Evolutionary conservation across 2,329 filamentous ascomycete species (phyloP), one percentile per base, ranked within the genome.

Genomic region (Penicillium frequentans): DNA sequence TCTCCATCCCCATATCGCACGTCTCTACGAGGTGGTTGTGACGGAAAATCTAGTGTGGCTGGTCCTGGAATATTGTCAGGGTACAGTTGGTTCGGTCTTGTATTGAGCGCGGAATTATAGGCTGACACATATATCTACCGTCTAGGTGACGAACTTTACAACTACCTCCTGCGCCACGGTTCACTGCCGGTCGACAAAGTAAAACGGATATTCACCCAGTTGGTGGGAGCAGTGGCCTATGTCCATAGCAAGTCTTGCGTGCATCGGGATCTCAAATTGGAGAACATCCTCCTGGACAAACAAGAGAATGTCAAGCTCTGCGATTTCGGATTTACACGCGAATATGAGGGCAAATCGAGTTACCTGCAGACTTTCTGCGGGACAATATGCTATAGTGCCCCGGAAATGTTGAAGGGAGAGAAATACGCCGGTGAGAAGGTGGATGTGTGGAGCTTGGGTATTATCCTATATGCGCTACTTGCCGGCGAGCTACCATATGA

Each of bases 401-500:
- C 95, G 2, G 95, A 99, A 75, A 99, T 99, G 95, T 82, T 99
- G 42, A 96, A 95, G 74, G 95, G 93, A 39, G 95, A 99, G 74
- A 98, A 96, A 75, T 99, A 99, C 72, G 95, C 93, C 0, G 93
- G 92, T 26, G 92, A 97, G 78, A 98, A 97, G 78, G 93, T 99
- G 49, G 95, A 99, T 70, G 92, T 99, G 5, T 99, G 95, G 95
- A 98, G 93, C 75, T 90, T 93, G 71, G 92, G 92, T 59, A 92
- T 96, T 62, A 96, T 96, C 69, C 82, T 95, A 44, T 95, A 91
- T 74, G 90, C 93, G 39, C 79, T 95, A 63, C 80, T 95, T 31
- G 90, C 91, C 27, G 90, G 90, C 55, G 84, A 90, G 61, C 81
- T 99, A 42, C 95, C 95, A 0, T 99, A 96, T 68, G 95, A 99